A percentile compares a stretch with the other conserved stretches of the same genome.
Conservation (phyloP, 2,329 filamentous ascomycete species). For the Magnaporthales sp. region DNA sequence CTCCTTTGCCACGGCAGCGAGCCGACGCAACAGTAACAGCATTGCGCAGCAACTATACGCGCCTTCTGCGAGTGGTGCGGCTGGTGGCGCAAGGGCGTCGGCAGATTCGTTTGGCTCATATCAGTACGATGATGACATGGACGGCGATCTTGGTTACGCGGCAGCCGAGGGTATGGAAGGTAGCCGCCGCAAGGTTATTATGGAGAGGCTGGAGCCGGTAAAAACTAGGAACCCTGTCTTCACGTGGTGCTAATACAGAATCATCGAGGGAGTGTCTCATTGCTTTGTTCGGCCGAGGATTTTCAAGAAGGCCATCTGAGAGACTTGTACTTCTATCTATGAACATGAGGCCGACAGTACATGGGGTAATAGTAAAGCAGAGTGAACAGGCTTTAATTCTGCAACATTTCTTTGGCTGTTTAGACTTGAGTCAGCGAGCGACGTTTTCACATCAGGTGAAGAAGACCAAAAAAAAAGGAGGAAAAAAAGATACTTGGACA, state of each 20-base stretch:
- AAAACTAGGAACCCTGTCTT: slow-evolving; percentile 95
- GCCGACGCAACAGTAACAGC: slow-evolving; percentile 37
- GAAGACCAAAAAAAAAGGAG: no score
- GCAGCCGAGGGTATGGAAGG: slow-evolving; percentile 92
- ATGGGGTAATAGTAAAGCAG: background rate
- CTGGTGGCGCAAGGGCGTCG: slow-evolving; percentile 9
- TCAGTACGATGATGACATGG: slow-evolving; percentile 58
- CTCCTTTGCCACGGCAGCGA: slow-evolving; percentile 41
- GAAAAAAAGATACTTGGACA: no score
- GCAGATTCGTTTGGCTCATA: slow-evolving; percentile 20
- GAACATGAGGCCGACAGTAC: background rate
- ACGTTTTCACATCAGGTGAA: no score
- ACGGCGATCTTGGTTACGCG: slow-evolving; percentile 90
- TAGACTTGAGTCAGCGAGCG: background rate
- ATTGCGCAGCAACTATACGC: slow-evolving; percentile 46
- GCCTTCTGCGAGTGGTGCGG: slow-evolving; percentile 14
- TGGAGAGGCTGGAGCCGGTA: slow-evolving; percentile 90
- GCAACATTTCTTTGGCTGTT: background rate
- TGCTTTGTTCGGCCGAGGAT: background rate
- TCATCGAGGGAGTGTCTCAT: background rate
- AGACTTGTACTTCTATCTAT: background rate
- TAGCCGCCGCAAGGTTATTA: slow-evolving; percentile 87
- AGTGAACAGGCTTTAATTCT: background rate
- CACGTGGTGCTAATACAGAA: slow-evolving; percentile 70
- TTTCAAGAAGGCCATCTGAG: background rate